Conservation (phyloP, 2,329 filamentous ascomycete species). For the Fonsecaea pedrosoi region DNA sequence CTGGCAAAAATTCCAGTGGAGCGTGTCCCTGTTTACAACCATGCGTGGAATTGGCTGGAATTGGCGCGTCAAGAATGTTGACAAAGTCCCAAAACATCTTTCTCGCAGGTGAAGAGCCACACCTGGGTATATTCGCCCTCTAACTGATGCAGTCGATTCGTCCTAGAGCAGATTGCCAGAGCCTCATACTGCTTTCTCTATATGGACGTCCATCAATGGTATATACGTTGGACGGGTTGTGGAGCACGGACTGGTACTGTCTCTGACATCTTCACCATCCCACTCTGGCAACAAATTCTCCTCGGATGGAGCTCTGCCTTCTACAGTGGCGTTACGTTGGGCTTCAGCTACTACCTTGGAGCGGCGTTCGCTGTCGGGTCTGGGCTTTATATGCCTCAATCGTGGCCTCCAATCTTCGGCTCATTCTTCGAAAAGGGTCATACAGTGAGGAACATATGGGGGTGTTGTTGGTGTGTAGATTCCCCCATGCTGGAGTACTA, state of each 20-base stretch:
- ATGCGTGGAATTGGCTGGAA: constrained; percentile 67
- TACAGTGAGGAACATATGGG: constrained; percentile 34
- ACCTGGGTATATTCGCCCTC: background rate
- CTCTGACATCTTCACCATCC: constrained; percentile 27
- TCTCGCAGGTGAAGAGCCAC: constrained; percentile 17
- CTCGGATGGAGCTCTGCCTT: constrained; percentile 23
- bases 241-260: constrained; percentile 4
- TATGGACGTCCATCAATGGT: constrained; percentile 30
- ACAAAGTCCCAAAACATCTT: constrained; percentile 20
- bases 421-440: constrained; percentile 30
- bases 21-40: constrained; percentile 61
- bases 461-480: constrained; percentile 27
- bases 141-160: constrained; percentile 26
- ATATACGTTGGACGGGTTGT: constrained; percentile 11
- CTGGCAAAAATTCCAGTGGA: constrained; percentile 58
- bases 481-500: background rate
- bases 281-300: constrained; percentile 25
- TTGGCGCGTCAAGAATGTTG: constrained; percentile 54
- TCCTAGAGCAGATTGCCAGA: constrained; percentile 22
- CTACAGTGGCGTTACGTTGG: constrained; percentile 28
- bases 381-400: constrained; percentile 23
- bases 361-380: constrained; percentile 20
- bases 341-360: constrained; percentile 29
- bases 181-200: constrained; percentile 24
- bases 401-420: constrained; percentile 33